A percentile compares a stretch with the other conserved stretches of the same genome.
phyloP scores from a whole-genome alignment of 1,139 yeast species.

The Insectozyma bohioensis region DNA sequence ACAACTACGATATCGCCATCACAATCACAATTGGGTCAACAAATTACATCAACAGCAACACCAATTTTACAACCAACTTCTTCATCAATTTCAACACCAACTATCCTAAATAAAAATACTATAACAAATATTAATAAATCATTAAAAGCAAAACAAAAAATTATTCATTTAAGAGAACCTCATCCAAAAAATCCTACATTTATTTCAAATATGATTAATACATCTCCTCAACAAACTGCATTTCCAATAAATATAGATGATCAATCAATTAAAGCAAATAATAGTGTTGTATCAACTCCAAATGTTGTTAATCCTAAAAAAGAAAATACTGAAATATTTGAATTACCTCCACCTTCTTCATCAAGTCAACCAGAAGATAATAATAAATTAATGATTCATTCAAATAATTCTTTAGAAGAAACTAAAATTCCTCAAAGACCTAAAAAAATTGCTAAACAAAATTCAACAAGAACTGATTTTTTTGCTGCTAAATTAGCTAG shows the following conservation, averaged over 20 bases:
- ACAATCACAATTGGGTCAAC: too few species aligned
- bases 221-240: slow-evolving; percentile 31
- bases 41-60: slow-evolving; percentile 5
- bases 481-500: slow-evolving; percentile 93
- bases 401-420: slow-evolving; percentile 12
- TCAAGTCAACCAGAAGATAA: background rate
- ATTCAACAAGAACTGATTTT: slow-evolving; percentile 74
- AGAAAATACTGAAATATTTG: slow-evolving; percentile 1
- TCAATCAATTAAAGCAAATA: too few species aligned
- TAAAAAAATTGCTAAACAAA: slow-evolving; percentile 27
- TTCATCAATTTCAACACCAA: slow-evolving; percentile 8
- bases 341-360: background rate
- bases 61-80: background rate
- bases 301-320: slow-evolving; percentile 1
- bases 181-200: slow-evolving; percentile 35
- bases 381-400: slow-evolving; percentile 12
- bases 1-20: slow-evolving; percentile 2
- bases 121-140: slow-evolving; percentile 41
- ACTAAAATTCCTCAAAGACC: slow-evolving; percentile 10
- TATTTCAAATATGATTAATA: slow-evolving; percentile 35
- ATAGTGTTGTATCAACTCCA: slow-evolving; percentile 5
- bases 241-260: slow-evolving; percentile 21
- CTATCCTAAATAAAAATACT: slow-evolving; percentile 28
- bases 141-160: slow-evolving; percentile 41
- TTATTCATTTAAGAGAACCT: slow-evolving; percentile 38